A percentile compares a stretch with the other conserved stretches of the same genome.
These are phyloP conservation scores for Fusarium tupiense DNA, from an alignment of 2,329 filamentous ascomycete genomes.

Conservation along the genomic window DNA sequence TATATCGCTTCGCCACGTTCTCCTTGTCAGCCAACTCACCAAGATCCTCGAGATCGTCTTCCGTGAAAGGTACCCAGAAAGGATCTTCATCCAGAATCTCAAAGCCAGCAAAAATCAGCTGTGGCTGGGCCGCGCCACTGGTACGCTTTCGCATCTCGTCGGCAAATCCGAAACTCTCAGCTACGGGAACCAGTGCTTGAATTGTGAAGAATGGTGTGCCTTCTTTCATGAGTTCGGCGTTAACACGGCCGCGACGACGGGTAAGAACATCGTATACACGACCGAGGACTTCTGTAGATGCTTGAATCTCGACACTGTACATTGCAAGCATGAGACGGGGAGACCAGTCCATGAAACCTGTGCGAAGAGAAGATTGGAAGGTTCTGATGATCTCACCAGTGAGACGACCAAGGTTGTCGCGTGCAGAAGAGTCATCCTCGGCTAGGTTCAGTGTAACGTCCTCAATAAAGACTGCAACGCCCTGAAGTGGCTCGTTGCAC, in stretches of 20 bases:
- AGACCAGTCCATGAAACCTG: slow-evolving; percentile 94
- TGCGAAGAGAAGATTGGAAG: slow-evolving; percentile 82
- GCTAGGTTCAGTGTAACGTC: slow-evolving; percentile 71
- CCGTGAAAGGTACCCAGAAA: slow-evolving; percentile 96
- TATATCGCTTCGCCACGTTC: slow-evolving; percentile 96
- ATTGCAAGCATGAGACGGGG: slow-evolving; percentile 95
- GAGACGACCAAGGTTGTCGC: slow-evolving; percentile 78
- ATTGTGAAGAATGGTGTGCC: slow-evolving; percentile 98
- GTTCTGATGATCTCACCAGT: slow-evolving; percentile 95
- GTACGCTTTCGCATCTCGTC: slow-evolving; percentile 97
- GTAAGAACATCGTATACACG: slow-evolving; percentile 98
- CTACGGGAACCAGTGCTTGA: slow-evolving; percentile 85
- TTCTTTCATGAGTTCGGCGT: slow-evolving; percentile 91
- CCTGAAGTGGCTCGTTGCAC: slow-evolving; percentile 92
- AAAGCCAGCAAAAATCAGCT: slow-evolving; percentile 92
- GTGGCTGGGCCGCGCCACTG: slow-evolving; percentile 88
- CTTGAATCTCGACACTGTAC: slow-evolving; percentile 98
- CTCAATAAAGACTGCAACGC: slow-evolving; percentile 90
- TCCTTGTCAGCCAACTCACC: slow-evolving; percentile 93
- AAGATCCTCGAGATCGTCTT: slow-evolving; percentile 95
- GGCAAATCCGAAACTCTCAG: slow-evolving; percentile 93
- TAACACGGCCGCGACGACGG: slow-evolving; percentile 86
- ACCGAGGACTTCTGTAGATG: slow-evolving; percentile 92
- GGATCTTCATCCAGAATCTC: slow-evolving; percentile 95
- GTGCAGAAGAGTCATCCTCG: slow-evolving; percentile 64